These are phyloP conservation scores for Candida loeiensis DNA, from an alignment of 805 yeast genomes.

Conservation along the genomic window DNA sequence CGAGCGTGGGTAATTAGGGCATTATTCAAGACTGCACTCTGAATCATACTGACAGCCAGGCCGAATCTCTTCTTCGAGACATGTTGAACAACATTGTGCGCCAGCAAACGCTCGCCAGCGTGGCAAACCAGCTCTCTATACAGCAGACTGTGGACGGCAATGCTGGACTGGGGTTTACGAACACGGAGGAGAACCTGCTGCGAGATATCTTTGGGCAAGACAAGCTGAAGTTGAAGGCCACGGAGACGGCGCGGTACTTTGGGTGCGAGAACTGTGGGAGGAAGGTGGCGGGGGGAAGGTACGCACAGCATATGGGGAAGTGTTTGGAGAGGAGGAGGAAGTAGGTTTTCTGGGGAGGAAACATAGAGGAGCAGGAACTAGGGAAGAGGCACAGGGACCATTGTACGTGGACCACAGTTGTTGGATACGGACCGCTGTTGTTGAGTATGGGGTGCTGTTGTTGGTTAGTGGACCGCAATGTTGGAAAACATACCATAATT, in stretches of 20 bases:
- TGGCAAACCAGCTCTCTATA: slow-evolving; percentile 22
- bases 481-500: too few relatives aligned
- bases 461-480: too few relatives aligned
- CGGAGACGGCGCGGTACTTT: slow-evolving; percentile 59
- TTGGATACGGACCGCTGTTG: too few relatives aligned
- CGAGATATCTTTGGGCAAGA: slow-evolving; percentile 52
- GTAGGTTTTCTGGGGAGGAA: too few relatives aligned
- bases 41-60: slow-evolving; percentile 22
- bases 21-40: too few relatives aligned
- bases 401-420: too few relatives aligned
- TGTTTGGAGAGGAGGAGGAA: slow-evolving; percentile 70
- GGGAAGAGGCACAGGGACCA: background rate
- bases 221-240: slow-evolving; percentile 36
- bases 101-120: slow-evolving; percentile 25
- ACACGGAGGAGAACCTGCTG: slow-evolving; percentile 15
- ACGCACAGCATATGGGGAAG: slow-evolving; percentile 89
- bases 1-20: too few relatives aligned
- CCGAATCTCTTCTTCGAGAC: slow-evolving; percentile 36
- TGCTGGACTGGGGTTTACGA: slow-evolving; percentile 6
- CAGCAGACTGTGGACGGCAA: slow-evolving; percentile 15
- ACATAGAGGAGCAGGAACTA: background rate
- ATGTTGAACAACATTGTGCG: slow-evolving; percentile 30
- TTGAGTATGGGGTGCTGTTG: too few relatives aligned
- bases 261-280: slow-evolving; percentile 79
- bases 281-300: slow-evolving; percentile 84